Base-by-base conservation (phyloP, 2,329 filamentous ascomycete genomes). In the Epichloe coenophiala region DNA sequence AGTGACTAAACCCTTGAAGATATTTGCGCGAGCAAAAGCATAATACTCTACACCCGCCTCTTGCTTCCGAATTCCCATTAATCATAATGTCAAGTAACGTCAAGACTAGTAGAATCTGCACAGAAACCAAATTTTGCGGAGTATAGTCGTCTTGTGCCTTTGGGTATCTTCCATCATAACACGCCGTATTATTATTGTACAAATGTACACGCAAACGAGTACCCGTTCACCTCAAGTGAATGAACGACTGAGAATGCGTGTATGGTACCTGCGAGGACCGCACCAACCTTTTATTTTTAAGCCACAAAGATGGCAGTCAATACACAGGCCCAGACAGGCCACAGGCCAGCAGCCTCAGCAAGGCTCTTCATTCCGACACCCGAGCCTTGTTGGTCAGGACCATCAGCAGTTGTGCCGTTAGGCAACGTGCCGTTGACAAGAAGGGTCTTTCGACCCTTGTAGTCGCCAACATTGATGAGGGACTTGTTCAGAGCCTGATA, bases 371-470 rank as follows among this genome's bases (percentile, higher is more conserved):
- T 54, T 33, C 65, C 59, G 3, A 54, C 31, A 31, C 31, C 31
- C 31, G 31, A 56, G 19, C 56, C 68, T n/a, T 66, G 63, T 7
- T 71, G 63, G 3, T 62, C 53, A 4, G 57, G 53, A 2, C 53
- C 58, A 40, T 59, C 62, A 13, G 54, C 71, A 0, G 78, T 82
- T 1, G 82, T 85, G 46, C 78, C 80, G 57, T 85, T 84, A 33
- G 81, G 77, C 3, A 91, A 68, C 0, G 83, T 86, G n/a, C 87
- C 87, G 62, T 89, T 88, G 62, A 91, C 68, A 33, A 86, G 70
- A 38, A 93, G 75, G 1, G 78, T 83, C 54, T 74, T 49, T 73
- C 67, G 38, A 45, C 55, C 54, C 36, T 58, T 48, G 54, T 60
- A 63, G 21, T 63, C 52, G 2, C 75, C 77, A 1, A 90, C 75